Percentiles rank a stretch among this genome's conserved stretches.
Evolutionary conservation across 768 basidiomycete species (phyloP).

Genomic region (Rhodotorula toruloides): DNA sequence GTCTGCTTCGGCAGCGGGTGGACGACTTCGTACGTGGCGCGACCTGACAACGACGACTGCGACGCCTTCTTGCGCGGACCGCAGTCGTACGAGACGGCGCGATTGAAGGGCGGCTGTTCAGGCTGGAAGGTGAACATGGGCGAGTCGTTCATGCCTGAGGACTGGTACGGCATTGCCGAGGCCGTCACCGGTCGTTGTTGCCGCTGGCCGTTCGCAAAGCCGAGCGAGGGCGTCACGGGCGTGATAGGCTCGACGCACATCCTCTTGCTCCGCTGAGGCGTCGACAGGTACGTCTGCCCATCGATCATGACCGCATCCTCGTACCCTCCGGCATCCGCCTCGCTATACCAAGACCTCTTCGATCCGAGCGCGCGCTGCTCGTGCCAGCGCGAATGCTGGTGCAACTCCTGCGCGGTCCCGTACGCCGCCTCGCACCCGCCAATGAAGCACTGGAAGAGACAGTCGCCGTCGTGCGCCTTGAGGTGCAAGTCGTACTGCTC

Average conservation of each 20-base stretch:
- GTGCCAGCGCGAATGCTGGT: background rate
- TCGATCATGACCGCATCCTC: no score
- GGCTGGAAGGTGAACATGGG: no score
- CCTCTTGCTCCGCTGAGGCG: constrained; percentile 7
- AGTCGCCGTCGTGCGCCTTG: constrained; percentile 13
- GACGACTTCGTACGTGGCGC: background rate
- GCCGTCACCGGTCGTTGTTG: background rate
- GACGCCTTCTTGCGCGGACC: background rate
- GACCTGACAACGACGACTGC: no score
- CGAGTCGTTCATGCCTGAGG: no score
- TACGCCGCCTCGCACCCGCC: constrained; percentile 10
- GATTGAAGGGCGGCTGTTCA: no score
- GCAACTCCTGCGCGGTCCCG: background rate
- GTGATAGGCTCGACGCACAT: constrained; percentile 25
- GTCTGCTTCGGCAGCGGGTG: background rate
- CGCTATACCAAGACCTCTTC: background rate
- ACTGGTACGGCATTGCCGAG: no score
- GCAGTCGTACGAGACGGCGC: background rate
- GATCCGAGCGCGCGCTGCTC: accelerated
- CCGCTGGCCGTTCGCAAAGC: background rate
- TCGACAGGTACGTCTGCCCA: background rate
- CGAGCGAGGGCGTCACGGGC: constrained; percentile 14
- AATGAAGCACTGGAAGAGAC: constrained; percentile 13
- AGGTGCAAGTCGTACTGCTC: constrained; percentile 8
- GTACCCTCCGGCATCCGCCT: background rate